Evolutionary conservation across 1,139 yeast species (phyloP), one percentile per base, ranked within the genome.

Genomic region (Arxiozyma heterogenica): DNA sequence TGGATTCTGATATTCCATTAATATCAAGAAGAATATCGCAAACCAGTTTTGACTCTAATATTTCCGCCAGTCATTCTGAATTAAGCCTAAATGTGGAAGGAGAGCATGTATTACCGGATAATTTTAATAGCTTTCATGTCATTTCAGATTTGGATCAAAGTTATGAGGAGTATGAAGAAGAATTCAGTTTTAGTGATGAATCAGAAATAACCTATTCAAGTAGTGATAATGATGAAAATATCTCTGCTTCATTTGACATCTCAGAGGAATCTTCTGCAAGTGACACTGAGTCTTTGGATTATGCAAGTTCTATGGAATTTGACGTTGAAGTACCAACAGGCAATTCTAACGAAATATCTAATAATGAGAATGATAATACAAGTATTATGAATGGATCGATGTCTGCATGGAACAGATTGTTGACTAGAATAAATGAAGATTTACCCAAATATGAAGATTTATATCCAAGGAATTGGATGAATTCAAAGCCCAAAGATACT

Each of bases 391-490:
- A 18, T 27, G 39, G 43, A 34, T 27, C 41, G 38, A 18, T 54
- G 42, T 79, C 81, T 1, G 67, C 82, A 55, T 82, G 88, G 87
- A 79, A 77, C 59, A 82, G 81, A 62, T 81, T 83, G 66, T 77
- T 80, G 67, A 79, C 76, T 55, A 86, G 81, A 2, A 79, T 82
- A 63, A 75, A 75, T 55, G 80, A 78, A 41, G 79, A 77, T 20
- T 75, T 84, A 56, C 96, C 95, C 12, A 77, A 83, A 34, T 89
- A 89, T 64, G 91, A 86, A 60, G 96, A 89, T 60, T 77, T 89
- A 51, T 89, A 82, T 76, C 96, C 96, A 23, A 67, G 55, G 21
- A 46, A 43, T 20, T 25, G 42, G 21, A 41, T 20, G 8, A 44
- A 41, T 46, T 44, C 43, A 11, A 47, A 39, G 20, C 30, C 39